phyloP scores from a whole-genome alignment of 345 rosid species.

The Adansonia digitata region DNA sequence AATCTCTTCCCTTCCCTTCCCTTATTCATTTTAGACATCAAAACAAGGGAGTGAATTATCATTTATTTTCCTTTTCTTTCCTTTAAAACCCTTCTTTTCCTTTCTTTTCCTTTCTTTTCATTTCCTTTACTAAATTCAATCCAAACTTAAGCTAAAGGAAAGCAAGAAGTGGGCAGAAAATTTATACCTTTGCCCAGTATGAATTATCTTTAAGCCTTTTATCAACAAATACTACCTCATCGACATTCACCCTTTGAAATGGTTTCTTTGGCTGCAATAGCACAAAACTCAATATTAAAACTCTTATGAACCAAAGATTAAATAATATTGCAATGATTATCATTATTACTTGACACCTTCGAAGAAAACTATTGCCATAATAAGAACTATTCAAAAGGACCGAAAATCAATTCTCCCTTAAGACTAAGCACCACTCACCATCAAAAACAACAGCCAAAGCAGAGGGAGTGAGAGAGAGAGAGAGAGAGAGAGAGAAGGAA shows the following conservation, averaged over 20 bases:
- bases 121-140: too few species aligned
- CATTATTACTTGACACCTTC: not conserved
- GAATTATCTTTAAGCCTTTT: conserved; percentile 86
- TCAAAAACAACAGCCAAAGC: not conserved
- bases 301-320: not conserved
- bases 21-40: too few species aligned
- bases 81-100: not conserved
- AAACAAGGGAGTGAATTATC: not conserved
- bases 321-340: not conserved
- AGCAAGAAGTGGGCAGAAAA: not conserved
- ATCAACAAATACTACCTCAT: conserved; percentile 62
- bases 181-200: conserved; percentile 79
- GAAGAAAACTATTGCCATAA: not conserved
- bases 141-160: not conserved
- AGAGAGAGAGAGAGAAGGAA: not conserved
- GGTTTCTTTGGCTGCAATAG: conserved; percentile 63
- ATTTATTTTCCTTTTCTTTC: not conserved
- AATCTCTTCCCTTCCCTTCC: too few species aligned
- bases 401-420: not conserved
- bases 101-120: not conserved
- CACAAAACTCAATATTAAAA: conserved; percentile 3
- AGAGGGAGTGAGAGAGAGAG: not conserved
- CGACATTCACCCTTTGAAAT: conserved; percentile 78
- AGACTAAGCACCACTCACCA: not conserved
- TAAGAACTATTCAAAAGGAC: not conserved